A percentile compares a stretch with the other conserved stretches of the same genome.
These are phyloP conservation scores for Erythrobasidium hasegawianum DNA, from an alignment of 1,284 basidiomycete species.

Conservation along the genomic window DNA sequence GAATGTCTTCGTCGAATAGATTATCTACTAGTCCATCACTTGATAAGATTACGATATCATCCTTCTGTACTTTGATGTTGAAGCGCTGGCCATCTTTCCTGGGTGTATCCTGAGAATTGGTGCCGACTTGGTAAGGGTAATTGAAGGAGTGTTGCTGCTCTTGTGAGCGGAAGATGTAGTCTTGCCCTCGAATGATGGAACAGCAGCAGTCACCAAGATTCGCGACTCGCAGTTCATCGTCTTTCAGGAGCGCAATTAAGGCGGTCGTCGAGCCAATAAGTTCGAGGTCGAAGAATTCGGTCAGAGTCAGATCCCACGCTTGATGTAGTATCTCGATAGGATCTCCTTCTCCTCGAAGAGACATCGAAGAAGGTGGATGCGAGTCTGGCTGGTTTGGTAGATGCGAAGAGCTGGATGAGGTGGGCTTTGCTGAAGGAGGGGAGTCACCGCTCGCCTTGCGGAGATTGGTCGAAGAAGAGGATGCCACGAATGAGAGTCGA, in stretches of 20 bases:
- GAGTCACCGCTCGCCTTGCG: not conserved
- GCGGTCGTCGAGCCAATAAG: slow-evolving; percentile 58
- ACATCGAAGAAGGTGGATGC: not conserved
- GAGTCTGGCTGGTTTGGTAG: not conserved
- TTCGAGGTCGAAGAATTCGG: slow-evolving; percentile 53
- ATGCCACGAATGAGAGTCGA: not conserved
- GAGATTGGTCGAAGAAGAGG: not conserved
- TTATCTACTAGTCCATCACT: slow-evolving; percentile 91
- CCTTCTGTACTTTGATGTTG: slow-evolving; percentile 71
- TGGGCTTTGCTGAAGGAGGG: not conserved
- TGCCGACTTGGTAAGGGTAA: slow-evolving; percentile 82
- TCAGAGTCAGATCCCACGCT: slow-evolving; percentile 56
- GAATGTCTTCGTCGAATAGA: slow-evolving; percentile 87
- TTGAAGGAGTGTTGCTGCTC: slow-evolving; percentile 98
- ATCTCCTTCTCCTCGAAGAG: slow-evolving; percentile 47
- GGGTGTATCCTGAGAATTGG: slow-evolving; percentile 65
- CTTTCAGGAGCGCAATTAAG: slow-evolving; percentile 57
- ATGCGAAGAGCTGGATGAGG: not conserved
- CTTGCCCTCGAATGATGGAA: slow-evolving; percentile 44
- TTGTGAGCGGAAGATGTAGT: slow-evolving; percentile 70
- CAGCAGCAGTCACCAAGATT: slow-evolving; percentile 86
- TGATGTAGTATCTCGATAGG: slow-evolving; percentile 59
- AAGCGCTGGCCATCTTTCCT: slow-evolving; percentile 66
- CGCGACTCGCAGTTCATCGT: slow-evolving; percentile 78
- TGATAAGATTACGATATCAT: slow-evolving; percentile 85